Conservation (phyloP, 225 moss, liverwort and hornwort species). For the Anthoceros angustus region DNA sequence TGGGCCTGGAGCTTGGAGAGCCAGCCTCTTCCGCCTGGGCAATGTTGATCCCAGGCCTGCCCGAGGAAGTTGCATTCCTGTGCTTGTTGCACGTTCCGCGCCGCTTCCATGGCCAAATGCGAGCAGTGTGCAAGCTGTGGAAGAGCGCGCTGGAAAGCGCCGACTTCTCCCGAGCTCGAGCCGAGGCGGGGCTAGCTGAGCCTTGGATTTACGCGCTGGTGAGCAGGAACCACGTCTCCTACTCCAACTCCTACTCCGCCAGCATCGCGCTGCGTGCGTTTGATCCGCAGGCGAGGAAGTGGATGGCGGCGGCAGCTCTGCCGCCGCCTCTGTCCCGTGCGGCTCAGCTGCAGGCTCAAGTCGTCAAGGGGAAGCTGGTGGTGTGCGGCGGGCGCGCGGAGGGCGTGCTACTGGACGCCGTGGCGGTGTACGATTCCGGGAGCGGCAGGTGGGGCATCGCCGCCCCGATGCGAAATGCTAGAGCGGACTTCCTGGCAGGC, state of each 20-base stretch:
- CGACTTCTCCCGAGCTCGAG: background rate
- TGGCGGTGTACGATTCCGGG: background rate
- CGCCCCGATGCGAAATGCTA: background rate
- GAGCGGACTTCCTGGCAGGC: background rate
- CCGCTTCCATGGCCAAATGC: background rate
- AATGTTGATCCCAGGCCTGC: background rate
- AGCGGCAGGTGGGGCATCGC: background rate
- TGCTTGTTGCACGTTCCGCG: background rate
- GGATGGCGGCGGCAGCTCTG: background rate
- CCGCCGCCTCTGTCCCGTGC: background rate
- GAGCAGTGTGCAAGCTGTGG: background rate
- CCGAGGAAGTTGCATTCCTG: background rate
- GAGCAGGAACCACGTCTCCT: background rate
- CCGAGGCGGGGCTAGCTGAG: background rate
- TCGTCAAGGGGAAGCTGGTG: background rate
- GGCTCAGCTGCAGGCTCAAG: background rate
- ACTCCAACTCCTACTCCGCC: background rate
- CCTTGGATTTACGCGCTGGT: slow-evolving; percentile 4
- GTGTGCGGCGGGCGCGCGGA: background rate
- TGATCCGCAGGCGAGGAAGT: background rate
- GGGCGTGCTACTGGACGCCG: background rate
- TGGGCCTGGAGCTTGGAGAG: too few species aligned
- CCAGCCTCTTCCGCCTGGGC: background rate
- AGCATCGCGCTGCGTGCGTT: background rate
- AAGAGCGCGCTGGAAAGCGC: background rate